Evolutionary conservation across 768 basidiomycete genomes (phyloP).

Genomic region (Hemileccinum rubropunctum): DNA sequence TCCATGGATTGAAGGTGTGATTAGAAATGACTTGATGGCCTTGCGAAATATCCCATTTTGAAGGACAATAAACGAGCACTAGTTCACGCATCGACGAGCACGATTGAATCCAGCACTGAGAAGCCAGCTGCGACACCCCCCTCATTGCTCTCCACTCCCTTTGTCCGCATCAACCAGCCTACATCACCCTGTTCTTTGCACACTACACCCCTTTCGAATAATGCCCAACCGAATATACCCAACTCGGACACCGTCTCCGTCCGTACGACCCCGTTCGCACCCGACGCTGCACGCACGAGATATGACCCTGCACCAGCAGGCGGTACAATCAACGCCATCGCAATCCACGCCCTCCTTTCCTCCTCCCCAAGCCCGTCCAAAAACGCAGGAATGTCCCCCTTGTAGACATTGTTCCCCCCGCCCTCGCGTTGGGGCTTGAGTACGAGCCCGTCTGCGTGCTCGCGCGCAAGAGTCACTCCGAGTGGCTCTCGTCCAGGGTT

Average conservation of each 20-base stretch:
- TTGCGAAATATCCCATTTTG: no score
- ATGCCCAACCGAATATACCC: constrained; percentile 86
- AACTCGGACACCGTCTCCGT: constrained; percentile 84
- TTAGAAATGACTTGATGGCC: no score
- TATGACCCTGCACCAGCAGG: constrained; percentile 67
- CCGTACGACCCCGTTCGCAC: constrained; percentile 45
- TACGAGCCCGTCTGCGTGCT: constrained; percentile 56
- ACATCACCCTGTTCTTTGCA: constrained; percentile 48
- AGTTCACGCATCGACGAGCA: constrained; percentile 47
- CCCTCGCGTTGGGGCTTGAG: constrained; percentile 98
- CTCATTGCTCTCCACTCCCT: constrained; percentile 57
- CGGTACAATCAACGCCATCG: constrained; percentile 89
- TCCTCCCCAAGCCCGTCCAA: constrained; percentile 55
- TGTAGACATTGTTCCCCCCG: constrained; percentile 96
- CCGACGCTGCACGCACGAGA: constrained; percentile 62
- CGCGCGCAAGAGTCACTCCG: constrained; percentile 21
- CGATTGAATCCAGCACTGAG: constrained; percentile 68
- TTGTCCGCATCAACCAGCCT: not conserved
- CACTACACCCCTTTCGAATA: constrained; percentile 61
- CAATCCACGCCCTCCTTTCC: constrained; percentile 87
- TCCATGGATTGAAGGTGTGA: no score
- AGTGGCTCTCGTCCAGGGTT: no score
- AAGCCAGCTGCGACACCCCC: constrained; percentile 48
- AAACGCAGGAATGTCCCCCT: constrained; percentile 73
- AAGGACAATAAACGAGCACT: no score